phyloP scores from a whole-genome alignment of 768 basidiomycete species.

The Auriculariales sp. region DNA sequence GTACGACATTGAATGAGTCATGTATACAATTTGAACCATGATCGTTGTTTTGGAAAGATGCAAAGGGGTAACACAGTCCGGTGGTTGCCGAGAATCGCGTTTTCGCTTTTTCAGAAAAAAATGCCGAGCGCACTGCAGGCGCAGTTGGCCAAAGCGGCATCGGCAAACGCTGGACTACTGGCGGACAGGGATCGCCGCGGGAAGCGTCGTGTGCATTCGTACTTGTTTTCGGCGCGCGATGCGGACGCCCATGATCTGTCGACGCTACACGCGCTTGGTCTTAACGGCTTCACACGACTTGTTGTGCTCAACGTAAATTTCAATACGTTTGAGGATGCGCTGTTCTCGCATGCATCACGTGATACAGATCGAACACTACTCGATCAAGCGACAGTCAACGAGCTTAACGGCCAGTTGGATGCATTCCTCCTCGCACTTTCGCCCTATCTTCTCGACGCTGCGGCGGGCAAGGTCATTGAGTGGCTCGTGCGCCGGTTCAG shows the following conservation, averaged over 20 bases:
- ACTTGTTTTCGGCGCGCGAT: constrained; percentile 73
- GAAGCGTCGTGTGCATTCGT: constrained; percentile 53
- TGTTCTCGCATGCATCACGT: constrained; percentile 75
- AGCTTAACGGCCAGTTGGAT: constrained; percentile 47
- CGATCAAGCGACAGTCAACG: constrained; percentile 40
- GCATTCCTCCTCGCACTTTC: constrained; percentile 58
- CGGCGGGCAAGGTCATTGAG: constrained; percentile 74
- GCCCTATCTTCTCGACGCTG: constrained; percentile 66
- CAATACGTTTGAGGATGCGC: constrained; percentile 41
- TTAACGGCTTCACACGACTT: constrained; percentile 67
- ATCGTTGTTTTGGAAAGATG: too few relatives aligned
- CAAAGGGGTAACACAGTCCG: too few relatives aligned
- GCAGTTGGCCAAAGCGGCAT: constrained; percentile 67
- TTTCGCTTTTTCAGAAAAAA: background rate
- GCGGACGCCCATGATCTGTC: constrained; percentile 82
- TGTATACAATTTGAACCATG: too few relatives aligned
- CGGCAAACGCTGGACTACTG: constrained; percentile 42
- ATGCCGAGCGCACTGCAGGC: constrained; percentile 64
- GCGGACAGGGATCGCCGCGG: constrained; percentile 42
- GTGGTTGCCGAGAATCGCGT: too few relatives aligned
- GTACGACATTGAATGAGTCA: too few relatives aligned
- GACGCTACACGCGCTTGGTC: constrained; percentile 64
- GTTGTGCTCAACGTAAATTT: constrained; percentile 43
- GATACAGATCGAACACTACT: constrained; percentile 66
- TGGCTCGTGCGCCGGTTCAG: constrained; percentile 92